phyloP scores from a whole-genome alignment of 225 moss, liverwort and hornwort species.

The Marchantia paleacea region DNA sequence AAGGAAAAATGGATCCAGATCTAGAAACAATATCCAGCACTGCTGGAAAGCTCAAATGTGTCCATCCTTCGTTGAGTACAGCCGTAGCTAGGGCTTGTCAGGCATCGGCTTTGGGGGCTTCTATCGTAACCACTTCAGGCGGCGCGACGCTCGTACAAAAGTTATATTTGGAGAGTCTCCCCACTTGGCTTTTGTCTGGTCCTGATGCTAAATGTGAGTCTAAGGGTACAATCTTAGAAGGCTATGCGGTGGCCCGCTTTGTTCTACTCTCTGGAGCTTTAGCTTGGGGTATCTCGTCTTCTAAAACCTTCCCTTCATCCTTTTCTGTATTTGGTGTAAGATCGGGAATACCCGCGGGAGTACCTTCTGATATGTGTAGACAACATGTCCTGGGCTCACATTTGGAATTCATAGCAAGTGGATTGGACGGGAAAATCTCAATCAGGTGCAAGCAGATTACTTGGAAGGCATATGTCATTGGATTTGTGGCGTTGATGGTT shows the following conservation, averaged over 20 bases:
- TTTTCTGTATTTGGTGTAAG: constrained; percentile 28
- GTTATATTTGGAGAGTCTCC: constrained; percentile 71
- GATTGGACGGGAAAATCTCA: constrained; percentile 62
- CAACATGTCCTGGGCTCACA: constrained; percentile 65
- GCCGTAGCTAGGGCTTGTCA: constrained; percentile 64
- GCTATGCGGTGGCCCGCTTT: constrained; percentile 78
- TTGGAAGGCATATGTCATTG: constrained; percentile 86
- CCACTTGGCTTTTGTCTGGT: constrained; percentile 87
- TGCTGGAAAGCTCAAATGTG: constrained; percentile 51
- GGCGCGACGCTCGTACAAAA: constrained; percentile 75
- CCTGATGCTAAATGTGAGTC: constrained; percentile 41
- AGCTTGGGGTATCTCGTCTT: constrained; percentile 67
- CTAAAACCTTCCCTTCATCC: constrained; percentile 39
- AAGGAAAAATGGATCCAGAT: constrained; percentile 42
- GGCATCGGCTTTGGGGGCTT: constrained; percentile 75
- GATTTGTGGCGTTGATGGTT: constrained; percentile 74
- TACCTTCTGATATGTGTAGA: constrained; percentile 60
- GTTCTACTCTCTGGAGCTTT: constrained; percentile 77
- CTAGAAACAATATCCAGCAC: constrained; percentile 16
- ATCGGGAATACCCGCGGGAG: constrained; percentile 38
- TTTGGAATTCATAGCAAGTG: constrained; percentile 78
- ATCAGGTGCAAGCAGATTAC: constrained; percentile 61
- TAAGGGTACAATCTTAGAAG: constrained; percentile 65
- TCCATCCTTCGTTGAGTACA: constrained; percentile 54
- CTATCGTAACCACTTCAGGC: constrained; percentile 71